Percentiles rank a stretch among this genome's conserved stretches.
Conservation (phyloP, 148 eudicot species). For the Camellia granthamiana region DNA sequence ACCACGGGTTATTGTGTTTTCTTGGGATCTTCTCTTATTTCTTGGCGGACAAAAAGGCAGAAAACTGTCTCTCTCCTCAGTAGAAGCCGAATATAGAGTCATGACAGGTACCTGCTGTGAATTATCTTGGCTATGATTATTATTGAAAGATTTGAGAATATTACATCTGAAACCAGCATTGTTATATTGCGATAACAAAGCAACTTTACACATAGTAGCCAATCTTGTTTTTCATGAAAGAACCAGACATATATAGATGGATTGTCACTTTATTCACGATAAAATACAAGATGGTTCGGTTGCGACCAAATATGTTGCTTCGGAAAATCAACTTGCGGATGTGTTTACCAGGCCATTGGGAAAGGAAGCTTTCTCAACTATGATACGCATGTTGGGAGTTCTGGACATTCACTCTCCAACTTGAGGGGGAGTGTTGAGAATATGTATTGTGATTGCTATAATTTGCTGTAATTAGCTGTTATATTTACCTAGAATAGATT, state of each 20-base stretch:
- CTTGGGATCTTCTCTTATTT: neutral
- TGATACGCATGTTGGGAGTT: neutral
- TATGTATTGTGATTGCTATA: too few relatives aligned
- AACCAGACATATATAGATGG: neutral
- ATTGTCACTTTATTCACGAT: neutral
- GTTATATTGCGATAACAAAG: conserved; percentile 3
- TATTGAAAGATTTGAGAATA: neutral
- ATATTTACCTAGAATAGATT: too few relatives aligned
- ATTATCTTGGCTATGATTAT: neutral
- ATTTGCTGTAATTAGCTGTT: too few relatives aligned
- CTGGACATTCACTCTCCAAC: conserved; percentile 6
- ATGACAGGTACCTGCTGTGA: neutral
- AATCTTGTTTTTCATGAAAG: neutral
- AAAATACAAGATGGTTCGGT: neutral
- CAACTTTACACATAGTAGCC: neutral
- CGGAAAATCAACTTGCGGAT: neutral
- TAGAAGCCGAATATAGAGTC: neutral
- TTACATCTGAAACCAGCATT: neutral
- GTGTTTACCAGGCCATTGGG: conserved; percentile 8
- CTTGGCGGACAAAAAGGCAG: neutral
- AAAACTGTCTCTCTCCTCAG: neutral
- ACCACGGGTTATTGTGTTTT: neutral
- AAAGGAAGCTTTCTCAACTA: neutral
- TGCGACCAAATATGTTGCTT: neutral
- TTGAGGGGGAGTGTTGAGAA: conserved; percentile 11